Base-by-base conservation (phyloP, 495 filamentous ascomycete genomes). In the Aspergillus biplanus region DNA sequence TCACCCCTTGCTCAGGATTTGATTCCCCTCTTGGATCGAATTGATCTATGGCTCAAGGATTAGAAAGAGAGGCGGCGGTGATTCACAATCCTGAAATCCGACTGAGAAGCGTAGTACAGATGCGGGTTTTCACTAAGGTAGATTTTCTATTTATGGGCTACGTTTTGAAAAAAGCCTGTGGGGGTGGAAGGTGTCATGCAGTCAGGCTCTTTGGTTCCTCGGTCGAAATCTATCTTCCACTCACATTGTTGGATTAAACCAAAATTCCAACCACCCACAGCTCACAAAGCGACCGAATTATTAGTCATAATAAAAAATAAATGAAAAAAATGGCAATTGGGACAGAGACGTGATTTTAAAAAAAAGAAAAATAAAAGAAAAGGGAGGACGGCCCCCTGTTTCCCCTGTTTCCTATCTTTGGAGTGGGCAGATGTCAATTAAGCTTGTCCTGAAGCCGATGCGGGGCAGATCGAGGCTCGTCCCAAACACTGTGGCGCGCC, bases 391-490 rank as follows among this genome's bases (percentile, higher is more conserved):
- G 27, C 16, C 15, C 9, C 8, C 3, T 5, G 18, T 33, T 57
- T 33, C 46, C 56, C 56, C 56, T 59, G 56, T 54, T 27, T 31
- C 18, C 49, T 33, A 33, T 44, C 50, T 31, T 52, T 42, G 49
- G 56, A 59, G 52, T 60, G 61, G 65, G 50, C 56, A 60, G 44
- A 54, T 52, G 34, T 55, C 59, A 61, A 66, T 61, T 64, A 69
- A 66, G 67, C 59, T 64, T 67, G 61, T 59, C 60, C 60, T 61
- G 63, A 61, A 57, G 56, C 62, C 58, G 57, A 69, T 68, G 69
- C 69, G 69, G 69, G 69, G 69, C 65, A 64, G 63, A 65, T 67
- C 64, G 61, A 66, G 64, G 58, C 63, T 66, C 56, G 65, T 64
- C 52, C 54, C 65, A 55, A 65, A 61, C 31, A 46, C 48, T 49